phyloP scores from a whole-genome alignment of 768 basidiomycete species.

The Pisolithus orientalis region DNA sequence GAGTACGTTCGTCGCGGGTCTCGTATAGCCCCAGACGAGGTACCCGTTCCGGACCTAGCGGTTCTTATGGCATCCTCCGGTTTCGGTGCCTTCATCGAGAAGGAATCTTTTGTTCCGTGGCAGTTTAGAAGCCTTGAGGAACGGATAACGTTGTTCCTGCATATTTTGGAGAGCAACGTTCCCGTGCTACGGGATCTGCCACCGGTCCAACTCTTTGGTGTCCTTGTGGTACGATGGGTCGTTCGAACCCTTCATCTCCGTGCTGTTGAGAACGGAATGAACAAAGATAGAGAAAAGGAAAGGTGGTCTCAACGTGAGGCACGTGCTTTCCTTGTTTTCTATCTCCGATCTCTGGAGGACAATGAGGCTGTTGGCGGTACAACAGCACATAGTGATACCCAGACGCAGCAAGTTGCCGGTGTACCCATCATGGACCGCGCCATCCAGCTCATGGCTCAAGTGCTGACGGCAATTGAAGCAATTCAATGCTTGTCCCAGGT shows the following conservation, averaged over 20 bases:
- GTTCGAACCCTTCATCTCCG: slow-evolving; percentile 44
- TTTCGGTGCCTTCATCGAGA: slow-evolving; percentile 16
- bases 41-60: slow-evolving; percentile 44
- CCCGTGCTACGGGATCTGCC: slow-evolving; percentile 41
- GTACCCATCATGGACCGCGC: slow-evolving; percentile 47
- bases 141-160: slow-evolving; percentile 51
- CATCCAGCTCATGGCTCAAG: slow-evolving; percentile 64
- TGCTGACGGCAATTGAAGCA: slow-evolving; percentile 50
- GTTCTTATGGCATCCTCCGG: slow-evolving; percentile 39
- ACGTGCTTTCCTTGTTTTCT: slow-evolving; percentile 49
- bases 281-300: slow-evolving; percentile 57
- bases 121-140: slow-evolving; percentile 43
- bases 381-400: neutral
- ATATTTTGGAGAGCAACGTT: slow-evolving; percentile 49
- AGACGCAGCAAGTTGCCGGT: slow-evolving; percentile 1
- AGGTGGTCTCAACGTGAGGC: slow-evolving; percentile 66
- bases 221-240: slow-evolving; percentile 61
- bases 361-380: slow-evolving; percentile 8
- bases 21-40: slow-evolving; percentile 52
- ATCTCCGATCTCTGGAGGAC: slow-evolving; percentile 20
- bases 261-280: slow-evolving; percentile 40
- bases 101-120: slow-evolving; percentile 34
- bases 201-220: slow-evolving; percentile 40
- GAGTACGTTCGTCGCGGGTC: slow-evolving; percentile 71
- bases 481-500: slow-evolving; percentile 57